These are phyloP conservation scores for Pseudozyma thailandica DNA, from an alignment of 1,284 basidiomycete genomes.

Conservation along the genomic window DNA sequence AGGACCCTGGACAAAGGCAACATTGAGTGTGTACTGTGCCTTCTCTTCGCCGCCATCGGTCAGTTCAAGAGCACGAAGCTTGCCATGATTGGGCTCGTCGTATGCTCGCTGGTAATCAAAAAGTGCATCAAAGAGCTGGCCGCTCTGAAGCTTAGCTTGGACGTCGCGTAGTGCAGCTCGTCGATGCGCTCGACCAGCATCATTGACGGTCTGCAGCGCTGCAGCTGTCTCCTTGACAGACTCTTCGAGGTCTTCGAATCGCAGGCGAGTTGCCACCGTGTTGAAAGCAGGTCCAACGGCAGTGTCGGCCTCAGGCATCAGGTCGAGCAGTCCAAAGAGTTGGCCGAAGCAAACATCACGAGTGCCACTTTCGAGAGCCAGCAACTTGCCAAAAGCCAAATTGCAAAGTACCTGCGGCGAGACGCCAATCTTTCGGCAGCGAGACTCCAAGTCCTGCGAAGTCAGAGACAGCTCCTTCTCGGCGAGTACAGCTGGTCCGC, in stretches of 20 bases:
- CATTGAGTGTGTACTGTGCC: constrained; percentile 59
- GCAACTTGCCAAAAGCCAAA: constrained; percentile 56
- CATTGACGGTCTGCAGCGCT: constrained; percentile 43
- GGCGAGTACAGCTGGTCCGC: constrained; percentile 10
- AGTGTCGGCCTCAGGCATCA: constrained; percentile 46
- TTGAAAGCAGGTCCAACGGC: constrained; percentile 63
- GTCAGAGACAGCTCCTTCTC: constrained; percentile 19
- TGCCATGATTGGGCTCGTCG: constrained; percentile 7
- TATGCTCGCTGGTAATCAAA: constrained; percentile 58
- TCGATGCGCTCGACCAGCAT: constrained; percentile 54
- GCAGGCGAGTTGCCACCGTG: constrained; percentile 56
- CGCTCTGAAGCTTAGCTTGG: constrained; percentile 21
- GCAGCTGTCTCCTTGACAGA: constrained; percentile 18
- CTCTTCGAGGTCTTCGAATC: constrained; percentile 20
- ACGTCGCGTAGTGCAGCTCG: constrained; percentile 58
- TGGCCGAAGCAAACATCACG: constrained; percentile 63
- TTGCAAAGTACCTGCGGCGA: constrained; percentile 57
- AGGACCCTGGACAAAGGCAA: constrained; percentile 51
- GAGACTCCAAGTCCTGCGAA: constrained; percentile 21
- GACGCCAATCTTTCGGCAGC: constrained; percentile 39
- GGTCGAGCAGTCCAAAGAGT: constrained; percentile 56
- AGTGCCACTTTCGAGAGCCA: constrained; percentile 38
- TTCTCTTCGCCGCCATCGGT: constrained; percentile 10
- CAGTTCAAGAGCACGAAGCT: constrained; percentile 15
- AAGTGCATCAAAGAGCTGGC: constrained; percentile 57